Evolutionary conservation across 1,284 basidiomycete genomes (phyloP).

Genomic region (Pascua sp.): DNA sequence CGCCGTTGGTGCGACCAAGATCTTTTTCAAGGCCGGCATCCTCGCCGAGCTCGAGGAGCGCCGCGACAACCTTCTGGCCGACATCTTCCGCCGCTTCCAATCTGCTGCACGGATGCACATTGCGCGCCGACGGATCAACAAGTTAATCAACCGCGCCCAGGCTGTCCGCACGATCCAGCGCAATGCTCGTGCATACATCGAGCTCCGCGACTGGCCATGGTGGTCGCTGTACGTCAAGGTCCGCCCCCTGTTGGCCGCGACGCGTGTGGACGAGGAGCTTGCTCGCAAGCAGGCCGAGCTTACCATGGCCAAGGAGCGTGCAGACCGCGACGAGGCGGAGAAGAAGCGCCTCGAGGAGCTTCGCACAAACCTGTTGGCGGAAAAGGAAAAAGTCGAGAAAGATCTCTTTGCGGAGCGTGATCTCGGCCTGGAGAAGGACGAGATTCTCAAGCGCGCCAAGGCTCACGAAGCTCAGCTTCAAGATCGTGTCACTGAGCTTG

Average conservation of each 20-base stretch:
- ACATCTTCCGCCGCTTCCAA: constrained; percentile 85
- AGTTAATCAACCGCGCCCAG: constrained; percentile 86
- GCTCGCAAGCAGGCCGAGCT: constrained; percentile 84
- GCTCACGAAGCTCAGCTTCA: constrained; percentile 76
- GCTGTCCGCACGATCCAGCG: constrained; percentile 90
- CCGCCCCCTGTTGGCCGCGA: constrained; percentile 86
- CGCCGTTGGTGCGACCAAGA: constrained; percentile 93
- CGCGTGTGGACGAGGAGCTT: constrained; percentile 87
- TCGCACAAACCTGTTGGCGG: constrained; percentile 72
- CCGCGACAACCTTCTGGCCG: constrained; percentile 78
- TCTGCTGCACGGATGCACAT: constrained; percentile 81
- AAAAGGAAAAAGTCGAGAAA: constrained; percentile 76
- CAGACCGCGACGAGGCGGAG: constrained; percentile 78
- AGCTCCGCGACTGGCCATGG: constrained; percentile 95
- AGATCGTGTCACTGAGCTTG: constrained; percentile 76
- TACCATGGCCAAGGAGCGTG: constrained; percentile 72
- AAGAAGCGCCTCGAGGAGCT: constrained; percentile 71
- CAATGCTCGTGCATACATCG: constrained; percentile 87
- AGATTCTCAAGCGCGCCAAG: constrained; percentile 79
- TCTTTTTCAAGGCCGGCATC: constrained; percentile 99
- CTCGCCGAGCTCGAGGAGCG: constrained; percentile 96
- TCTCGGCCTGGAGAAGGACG: constrained; percentile 77
- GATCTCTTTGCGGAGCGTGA: constrained; percentile 77
- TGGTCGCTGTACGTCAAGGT: constrained; percentile 98
- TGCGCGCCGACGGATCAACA: constrained; percentile 86